Percentiles rank a stretch among this genome's conserved stretches.
phyloP scores from a whole-genome alignment of 176 grass and related monocot genomes.

The Raddia distichophylla region DNA sequence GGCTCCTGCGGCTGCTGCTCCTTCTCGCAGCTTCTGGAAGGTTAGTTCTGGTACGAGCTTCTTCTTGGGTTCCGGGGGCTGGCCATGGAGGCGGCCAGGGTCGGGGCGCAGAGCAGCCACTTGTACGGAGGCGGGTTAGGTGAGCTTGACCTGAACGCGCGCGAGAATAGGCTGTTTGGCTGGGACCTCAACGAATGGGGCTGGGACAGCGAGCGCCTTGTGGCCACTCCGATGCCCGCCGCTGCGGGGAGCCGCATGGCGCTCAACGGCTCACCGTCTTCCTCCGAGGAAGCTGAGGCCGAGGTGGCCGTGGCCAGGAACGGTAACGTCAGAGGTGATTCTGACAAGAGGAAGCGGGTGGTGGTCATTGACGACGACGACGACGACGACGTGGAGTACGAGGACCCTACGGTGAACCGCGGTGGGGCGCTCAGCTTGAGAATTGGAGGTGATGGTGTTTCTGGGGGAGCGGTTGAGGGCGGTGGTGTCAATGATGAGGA shows the following conservation, averaged over 20 bases:
- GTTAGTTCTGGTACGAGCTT: background rate
- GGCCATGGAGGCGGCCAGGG: slow-evolving; percentile 59
- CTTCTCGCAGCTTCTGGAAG: background rate
- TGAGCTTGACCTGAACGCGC: slow-evolving; percentile 60
- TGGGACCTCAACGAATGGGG: slow-evolving; percentile 97
- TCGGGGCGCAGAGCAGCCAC: slow-evolving; percentile 62
- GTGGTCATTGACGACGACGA: slow-evolving; percentile 48
- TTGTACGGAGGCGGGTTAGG: slow-evolving; percentile 56
- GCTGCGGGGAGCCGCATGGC: slow-evolving; percentile 4
- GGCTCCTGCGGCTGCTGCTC: slow-evolving; percentile 18
- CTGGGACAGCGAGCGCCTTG: slow-evolving; percentile 80
- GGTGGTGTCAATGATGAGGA: slow-evolving; percentile 51
- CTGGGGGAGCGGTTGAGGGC: background rate
- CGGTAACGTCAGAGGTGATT: slow-evolving; percentile 36
- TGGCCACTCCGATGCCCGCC: slow-evolving; percentile 50
- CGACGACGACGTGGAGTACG: background rate
- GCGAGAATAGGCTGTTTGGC: slow-evolving; percentile 62
- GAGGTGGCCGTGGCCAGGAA: slow-evolving; percentile 14
- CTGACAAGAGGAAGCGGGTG: slow-evolving; percentile 78
- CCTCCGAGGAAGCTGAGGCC: slow-evolving; percentile 52
- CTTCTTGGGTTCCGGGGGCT: background rate
- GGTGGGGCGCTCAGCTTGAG: slow-evolving; percentile 53
- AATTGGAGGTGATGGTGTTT: slow-evolving; percentile 33
- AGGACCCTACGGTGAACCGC: slow-evolving; percentile 26
- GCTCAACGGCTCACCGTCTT: slow-evolving; percentile 61